Evolutionary conservation across 805 yeast species (phyloP), one percentile per base, ranked within the genome.

Genomic region (Sugiyamaella chiloensis): DNA sequence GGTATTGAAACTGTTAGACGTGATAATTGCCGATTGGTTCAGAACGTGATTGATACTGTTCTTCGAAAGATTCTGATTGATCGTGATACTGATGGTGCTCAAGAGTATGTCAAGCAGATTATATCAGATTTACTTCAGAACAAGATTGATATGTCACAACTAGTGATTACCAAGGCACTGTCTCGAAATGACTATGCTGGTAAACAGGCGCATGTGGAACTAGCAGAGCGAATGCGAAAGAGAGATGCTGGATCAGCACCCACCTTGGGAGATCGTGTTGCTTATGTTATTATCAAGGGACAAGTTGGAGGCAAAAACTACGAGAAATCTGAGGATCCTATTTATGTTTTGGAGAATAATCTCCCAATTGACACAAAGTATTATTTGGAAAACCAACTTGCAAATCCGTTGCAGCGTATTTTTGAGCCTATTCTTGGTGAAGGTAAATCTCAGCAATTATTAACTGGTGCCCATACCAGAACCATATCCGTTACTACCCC

Each of bases 161-260:
- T 93, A 60, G 96, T 93, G 48, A 93, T 93, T 54, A 87, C 98
- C 2, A 93, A 93, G 63, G 95, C 95, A 5, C 74, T 91, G 39
- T 85, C 97, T 2, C 74, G 85, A 50, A 85, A 86, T 44, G 96
- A 93, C 60, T 93, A 93, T 65, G 85, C 96, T 2, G 95, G 90
- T 23, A 95, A 93, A 53, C 99, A 93, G 65, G 97, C 99, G 0
- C 99, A 93, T 66, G 95, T 90, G 23, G 97, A 91, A 57, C 75
- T 93, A 39, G 96, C 99, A 0, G 96, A 90, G 60, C 76, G 97
- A 58, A 93, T 93, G 97, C 78, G 82, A 46, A 88, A 89, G 63
- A 83, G 99, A 72, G 99, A 93, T 62, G 85, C 96, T 0, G 99
- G 99, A 20, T 85, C 95, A 5, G 99, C 99, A 0, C 99, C 99